A percentile compares a stretch with the other conserved stretches of the same genome.
These are phyloP conservation scores for Oehlia diaphana DNA, from an alignment of 192 early-diverging fungal species.

Conservation along the genomic window DNA sequence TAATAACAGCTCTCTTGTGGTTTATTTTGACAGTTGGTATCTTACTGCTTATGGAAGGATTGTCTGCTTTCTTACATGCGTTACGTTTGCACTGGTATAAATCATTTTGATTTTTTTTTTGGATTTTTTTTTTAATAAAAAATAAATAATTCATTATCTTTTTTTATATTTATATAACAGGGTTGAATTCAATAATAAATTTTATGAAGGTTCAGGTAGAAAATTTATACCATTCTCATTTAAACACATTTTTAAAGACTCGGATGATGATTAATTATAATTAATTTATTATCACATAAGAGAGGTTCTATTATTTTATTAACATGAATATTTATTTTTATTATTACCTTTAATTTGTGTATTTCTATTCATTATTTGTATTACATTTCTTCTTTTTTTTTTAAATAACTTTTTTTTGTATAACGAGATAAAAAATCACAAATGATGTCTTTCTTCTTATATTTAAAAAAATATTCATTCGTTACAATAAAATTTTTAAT, in stretches of 20 bases:
- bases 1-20: constrained; percentile 86
- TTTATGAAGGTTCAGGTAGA: constrained; percentile 88
- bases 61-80: constrained; percentile 93
- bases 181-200: constrained; percentile 99
- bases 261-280: constrained; percentile 29
- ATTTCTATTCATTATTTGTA: not conserved
- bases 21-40: constrained; percentile 81
- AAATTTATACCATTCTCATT: constrained; percentile 95
- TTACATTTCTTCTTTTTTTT: too few relatives aligned
- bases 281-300: not conserved
- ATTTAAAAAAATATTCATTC: too few relatives aligned
- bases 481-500: too few relatives aligned
- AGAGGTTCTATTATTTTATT: too few relatives aligned
- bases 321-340: not conserved
- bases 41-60: constrained; percentile 88
- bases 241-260: constrained; percentile 37
- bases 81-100: constrained; percentile 88
- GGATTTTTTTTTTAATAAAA: constrained; percentile 35
- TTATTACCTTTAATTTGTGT: not conserved
- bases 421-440: too few relatives aligned
- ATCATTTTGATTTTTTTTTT: not conserved
- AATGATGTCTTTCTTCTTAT: too few relatives aligned
- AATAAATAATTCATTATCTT: too few relatives aligned
- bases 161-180: constrained; percentile 81
- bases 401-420: too few relatives aligned